Evolutionary conservation across 306 rosid species (phyloP).

Genomic region (Adenanthera pavonina): DNA sequence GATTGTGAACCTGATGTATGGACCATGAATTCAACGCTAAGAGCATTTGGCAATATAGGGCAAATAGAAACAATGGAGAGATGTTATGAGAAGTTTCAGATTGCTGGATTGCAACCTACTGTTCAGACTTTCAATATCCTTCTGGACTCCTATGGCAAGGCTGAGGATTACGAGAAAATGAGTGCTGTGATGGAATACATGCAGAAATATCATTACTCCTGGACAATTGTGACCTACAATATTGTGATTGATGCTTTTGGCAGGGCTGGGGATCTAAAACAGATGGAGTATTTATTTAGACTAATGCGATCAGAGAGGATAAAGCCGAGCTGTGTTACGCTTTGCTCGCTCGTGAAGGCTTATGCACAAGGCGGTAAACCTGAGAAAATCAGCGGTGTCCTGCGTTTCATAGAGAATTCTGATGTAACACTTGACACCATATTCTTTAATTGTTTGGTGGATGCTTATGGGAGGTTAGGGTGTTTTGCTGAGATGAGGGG

Average conservation of each 20-base stretch:
- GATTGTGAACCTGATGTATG: conserved; percentile 84
- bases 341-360: conserved; percentile 87
- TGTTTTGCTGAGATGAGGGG: conserved; percentile 78
- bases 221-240: conserved; percentile 90
- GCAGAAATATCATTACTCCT: conserved; percentile 90
- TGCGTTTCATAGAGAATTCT: conserved; percentile 78
- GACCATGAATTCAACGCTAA: conserved; percentile 92
- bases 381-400: conserved; percentile 69
- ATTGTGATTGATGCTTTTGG: conserved; percentile 94
- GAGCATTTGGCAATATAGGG: conserved; percentile 88
- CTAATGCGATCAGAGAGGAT: conserved; percentile 91
- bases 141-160: conserved; percentile 83
- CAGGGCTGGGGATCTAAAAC: conserved; percentile 87
- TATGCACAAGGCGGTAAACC: conserved; percentile 77
- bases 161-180: conserved; percentile 68
- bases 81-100: conserved; percentile 85
- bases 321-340: conserved; percentile 90
- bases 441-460: conserved; percentile 88
- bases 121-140: conserved; percentile 89
- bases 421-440: conserved; percentile 71
- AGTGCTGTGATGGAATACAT: conserved; percentile 94
- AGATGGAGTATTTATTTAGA: conserved; percentile 90
- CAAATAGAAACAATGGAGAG: conserved; percentile 92
- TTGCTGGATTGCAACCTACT: conserved; percentile 85
- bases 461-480: conserved; percentile 79